These are phyloP conservation scores for Lactuca sativa DNA, from an alignment of 129 eudicot species.

Conservation along the genomic window DNA sequence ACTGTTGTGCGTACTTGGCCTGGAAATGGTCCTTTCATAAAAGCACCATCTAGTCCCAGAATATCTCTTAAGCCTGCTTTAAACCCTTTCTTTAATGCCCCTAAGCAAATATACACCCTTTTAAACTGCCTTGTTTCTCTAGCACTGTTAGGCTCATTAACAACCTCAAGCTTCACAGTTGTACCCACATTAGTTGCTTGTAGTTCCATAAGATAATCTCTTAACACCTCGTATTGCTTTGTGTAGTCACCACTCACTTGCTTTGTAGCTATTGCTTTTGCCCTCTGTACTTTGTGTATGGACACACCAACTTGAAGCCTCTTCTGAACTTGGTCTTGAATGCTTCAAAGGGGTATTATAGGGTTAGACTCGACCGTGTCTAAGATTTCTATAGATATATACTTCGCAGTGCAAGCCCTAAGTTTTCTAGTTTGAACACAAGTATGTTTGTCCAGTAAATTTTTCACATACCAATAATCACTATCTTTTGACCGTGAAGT, in stretches of 20 bases:
- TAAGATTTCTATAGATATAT: no score
- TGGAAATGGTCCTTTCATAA: neutral
- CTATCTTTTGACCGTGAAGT: no score
- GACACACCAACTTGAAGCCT: no score
- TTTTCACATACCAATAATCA: no score
- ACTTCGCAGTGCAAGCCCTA: no score
- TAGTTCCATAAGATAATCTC: neutral
- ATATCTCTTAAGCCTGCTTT: neutral
- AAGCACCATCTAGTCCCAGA: neutral
- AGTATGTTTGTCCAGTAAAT: no score
- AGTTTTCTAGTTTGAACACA: no score
- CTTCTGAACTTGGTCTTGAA: no score
- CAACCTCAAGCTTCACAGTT: neutral
- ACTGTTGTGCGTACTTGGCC: neutral
- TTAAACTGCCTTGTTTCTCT: neutral
- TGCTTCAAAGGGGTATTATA: no score
- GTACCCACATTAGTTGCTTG: neutral
- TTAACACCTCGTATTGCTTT: neutral
- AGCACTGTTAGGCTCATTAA: neutral
- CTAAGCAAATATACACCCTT: neutral
- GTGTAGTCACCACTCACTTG: neutral
- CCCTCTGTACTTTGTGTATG: neutral
- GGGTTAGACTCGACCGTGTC: no score
- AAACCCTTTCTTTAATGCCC: neutral
- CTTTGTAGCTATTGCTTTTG: neutral